Evolutionary conservation across 2,329 filamentous ascomycete genomes (phyloP), one percentile per base, ranked within the genome.

Genomic region (Juglanconis sp.): DNA sequence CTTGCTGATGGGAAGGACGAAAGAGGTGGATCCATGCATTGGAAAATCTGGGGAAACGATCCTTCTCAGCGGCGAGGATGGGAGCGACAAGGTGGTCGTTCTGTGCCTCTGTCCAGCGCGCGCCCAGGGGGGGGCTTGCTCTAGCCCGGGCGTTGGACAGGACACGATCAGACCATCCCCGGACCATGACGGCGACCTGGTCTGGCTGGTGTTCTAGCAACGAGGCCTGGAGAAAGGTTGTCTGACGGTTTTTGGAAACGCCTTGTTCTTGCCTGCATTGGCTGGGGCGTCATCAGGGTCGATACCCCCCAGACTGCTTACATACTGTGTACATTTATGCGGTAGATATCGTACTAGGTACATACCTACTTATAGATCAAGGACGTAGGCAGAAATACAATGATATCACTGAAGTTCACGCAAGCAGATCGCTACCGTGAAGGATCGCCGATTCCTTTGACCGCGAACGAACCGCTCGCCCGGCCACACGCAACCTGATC

Each of bases 1-100:
- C 53, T 53, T 53, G 61, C 61, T 63, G 61, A 63, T 63, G 61
- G 61, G 61, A 63, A 57, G 61, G 58, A 63, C 55, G 50, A 7
- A 63, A 63, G 58, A 63, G 61, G 61, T 50, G 55, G 54, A 50
- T 57, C 48, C 52, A 52, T 36, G 4, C 10, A 50, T 36, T 15
- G 24, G 38, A 57, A 49, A 57, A 51, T 56, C 32, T 15, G 58
- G 58, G 54, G 54, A 61, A 60, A 48, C 46, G 55, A 55, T 63
- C 58, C 54, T 57, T 63, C 61, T 63, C 61, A 63, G 61, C 58
- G 53, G 53, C 54, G 50, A 56, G 42, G 13, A 34, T 55, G 54
- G 58, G 38, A 58, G 55, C 54, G 61, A 52, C 56, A 53, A 54
- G 58, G 55, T 54, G 56, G 50, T 51, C 51, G 54, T 34, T 30